phyloP scores from a whole-genome alignment of 2,329 filamentous ascomycete species.

The Mycosphaerella sp. region DNA sequence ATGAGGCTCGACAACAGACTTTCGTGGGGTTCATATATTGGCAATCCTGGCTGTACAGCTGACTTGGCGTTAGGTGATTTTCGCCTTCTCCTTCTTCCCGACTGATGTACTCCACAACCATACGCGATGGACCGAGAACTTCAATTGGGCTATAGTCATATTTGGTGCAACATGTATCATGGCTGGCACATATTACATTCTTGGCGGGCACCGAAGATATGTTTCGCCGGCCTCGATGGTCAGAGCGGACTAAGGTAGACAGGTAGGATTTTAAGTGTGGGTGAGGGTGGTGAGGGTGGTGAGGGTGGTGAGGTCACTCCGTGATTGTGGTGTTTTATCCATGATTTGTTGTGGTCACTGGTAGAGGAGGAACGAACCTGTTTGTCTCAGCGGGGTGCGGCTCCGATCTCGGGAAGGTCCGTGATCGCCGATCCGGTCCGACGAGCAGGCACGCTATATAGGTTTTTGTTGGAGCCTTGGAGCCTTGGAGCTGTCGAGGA shows the following conservation, averaged over 20 bases:
- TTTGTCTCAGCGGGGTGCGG: too few species aligned
- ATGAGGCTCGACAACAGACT: not conserved
- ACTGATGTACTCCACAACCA: conserved; percentile 19
- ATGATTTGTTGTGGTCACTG: too few species aligned
- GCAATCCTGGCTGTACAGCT: not conserved
- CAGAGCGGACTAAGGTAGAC: conserved; percentile 23
- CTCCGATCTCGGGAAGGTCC: too few species aligned
- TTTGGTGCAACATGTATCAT: conserved; percentile 9
- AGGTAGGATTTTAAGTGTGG: not conserved
- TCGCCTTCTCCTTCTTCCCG: conserved; percentile 34
- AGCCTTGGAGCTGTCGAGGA: too few species aligned
- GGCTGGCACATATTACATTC: conserved; percentile 24
- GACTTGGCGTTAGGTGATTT: conserved; percentile 18
- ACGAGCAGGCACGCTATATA: too few species aligned
- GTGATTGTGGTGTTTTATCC: too few species aligned
- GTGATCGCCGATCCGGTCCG: too few species aligned
- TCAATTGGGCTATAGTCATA: conserved; percentile 31
- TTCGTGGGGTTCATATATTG: not conserved
- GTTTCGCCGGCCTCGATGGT: conserved; percentile 30
- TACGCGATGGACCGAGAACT: conserved; percentile 22
- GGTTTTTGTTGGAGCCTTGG: too few species aligned
- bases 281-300: too few species aligned
- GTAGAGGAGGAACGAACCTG: too few species aligned
- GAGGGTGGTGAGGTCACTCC: too few species aligned
- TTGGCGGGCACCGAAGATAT: conserved; percentile 26